Conservation (phyloP, 2,329 filamentous ascomycete genomes). For the Ampelomyces quisqualis region DNA sequence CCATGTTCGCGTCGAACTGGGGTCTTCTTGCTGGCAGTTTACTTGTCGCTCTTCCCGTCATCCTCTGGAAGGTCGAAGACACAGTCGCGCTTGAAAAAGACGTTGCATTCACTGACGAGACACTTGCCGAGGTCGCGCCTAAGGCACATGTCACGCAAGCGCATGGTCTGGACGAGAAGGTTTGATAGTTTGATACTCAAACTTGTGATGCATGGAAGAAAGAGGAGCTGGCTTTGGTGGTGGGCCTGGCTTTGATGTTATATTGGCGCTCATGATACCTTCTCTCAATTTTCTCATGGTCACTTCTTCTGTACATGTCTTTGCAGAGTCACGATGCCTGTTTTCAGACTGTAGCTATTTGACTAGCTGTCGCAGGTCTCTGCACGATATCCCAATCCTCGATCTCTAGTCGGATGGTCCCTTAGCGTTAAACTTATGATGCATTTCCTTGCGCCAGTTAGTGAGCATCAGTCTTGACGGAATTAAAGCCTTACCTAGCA, state of each 20-base stretch:
- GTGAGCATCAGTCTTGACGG: too few species aligned
- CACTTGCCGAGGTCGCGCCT: constrained; percentile 64
- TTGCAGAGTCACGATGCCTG: constrained; percentile 23
- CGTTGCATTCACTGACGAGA: constrained; percentile 82
- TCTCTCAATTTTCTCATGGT: constrained; percentile 10
- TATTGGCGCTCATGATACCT: constrained; percentile 25
- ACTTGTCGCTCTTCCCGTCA: constrained; percentile 74
- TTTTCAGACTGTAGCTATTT: constrained; percentile 11
- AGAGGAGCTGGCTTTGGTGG: too few species aligned
- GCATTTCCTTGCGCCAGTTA: too few species aligned
- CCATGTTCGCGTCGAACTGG: constrained; percentile 75
- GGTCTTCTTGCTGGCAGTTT: constrained; percentile 72
- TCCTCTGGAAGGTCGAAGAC: constrained; percentile 77
- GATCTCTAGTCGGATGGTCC: constrained; percentile 13
- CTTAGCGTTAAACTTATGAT: too few species aligned
- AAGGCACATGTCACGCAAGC: constrained; percentile 21
- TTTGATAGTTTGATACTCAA: constrained; percentile 20
- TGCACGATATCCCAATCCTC: constrained; percentile 20
- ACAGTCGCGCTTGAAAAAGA: constrained; percentile 80
- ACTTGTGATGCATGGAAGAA: too few species aligned
- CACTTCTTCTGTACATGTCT: constrained; percentile 25
- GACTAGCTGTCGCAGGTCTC: constrained; percentile 18
- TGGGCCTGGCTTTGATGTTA: constrained; percentile 11
- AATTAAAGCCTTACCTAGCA: too few species aligned
- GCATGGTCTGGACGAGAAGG: constrained; percentile 30